Evolutionary conservation across 148 eudicot genomes (phyloP), one percentile per base, ranked within the genome.

Genomic region (Persicaria maculosa): DNA sequence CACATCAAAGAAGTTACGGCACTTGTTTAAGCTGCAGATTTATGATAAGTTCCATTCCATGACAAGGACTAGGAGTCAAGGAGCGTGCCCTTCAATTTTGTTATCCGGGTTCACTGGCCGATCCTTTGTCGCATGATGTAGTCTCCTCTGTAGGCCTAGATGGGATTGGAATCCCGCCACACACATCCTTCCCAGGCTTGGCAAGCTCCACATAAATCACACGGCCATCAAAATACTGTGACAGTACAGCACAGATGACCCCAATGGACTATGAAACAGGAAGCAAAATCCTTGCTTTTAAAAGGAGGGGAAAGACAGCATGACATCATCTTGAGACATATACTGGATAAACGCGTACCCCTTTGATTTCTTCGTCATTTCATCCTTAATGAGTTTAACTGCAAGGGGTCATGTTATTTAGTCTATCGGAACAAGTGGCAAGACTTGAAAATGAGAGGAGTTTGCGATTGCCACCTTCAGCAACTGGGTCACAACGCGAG

Each of bases 281-380:
- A 57, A 57, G 25, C 9, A 8, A 19, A 57, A 17, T 20, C 8
- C 62, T 57, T 57, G 68, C 36, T 20, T 59, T 4, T 20, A 59
- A 59, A 40, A 5, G 45, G 40, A 8, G 11, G 11, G 16, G 5
- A 25, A 40, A 40, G n/a, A 17, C 17, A 65, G 75, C 75, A 86
- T 47, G 68, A 85, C 89, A 68, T 81, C 81, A 44, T 86, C 89
- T 72, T 86, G 86, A 72, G 77, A 54, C 12, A 77, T 78, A 55
- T 81, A 86, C 58, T 84, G 89, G 50, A 86, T 82, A 44, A 81
- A 86, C 4, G 89, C 86, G 70, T 57, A 86, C 36, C 85, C 86
- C 73, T 86, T 86, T 48, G 89, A 77, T 67, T 72, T 84, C 77
- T 81, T 81, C 31, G 79, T 72, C 7, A 43, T 17, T 65, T 65